Conservation (phyloP, 176 grass and related monocot species). For the Oryza meyeriana region DNA sequence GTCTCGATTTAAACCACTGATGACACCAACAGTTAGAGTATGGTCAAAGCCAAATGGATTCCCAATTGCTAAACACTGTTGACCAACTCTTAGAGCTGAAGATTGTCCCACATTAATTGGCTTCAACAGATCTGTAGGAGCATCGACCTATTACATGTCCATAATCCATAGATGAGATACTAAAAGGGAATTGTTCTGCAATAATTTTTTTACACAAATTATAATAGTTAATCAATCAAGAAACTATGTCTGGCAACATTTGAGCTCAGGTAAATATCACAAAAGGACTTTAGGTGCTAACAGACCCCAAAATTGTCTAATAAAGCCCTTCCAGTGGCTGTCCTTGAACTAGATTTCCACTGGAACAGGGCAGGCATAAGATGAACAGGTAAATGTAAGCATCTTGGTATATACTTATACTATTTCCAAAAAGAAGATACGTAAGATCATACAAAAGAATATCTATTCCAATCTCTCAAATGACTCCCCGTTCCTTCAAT, state of each 20-base stretch:
- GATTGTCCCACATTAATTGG: slow-evolving; percentile 78
- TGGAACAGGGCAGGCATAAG: neutral
- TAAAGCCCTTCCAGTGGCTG: neutral
- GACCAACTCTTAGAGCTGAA: slow-evolving; percentile 84
- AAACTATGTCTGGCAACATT: slow-evolving; percentile 20
- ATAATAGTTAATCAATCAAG: neutral
- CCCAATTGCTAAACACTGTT: slow-evolving; percentile 96
- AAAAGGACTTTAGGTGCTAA: neutral
- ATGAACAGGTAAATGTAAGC: neutral
- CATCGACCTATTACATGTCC: slow-evolving; percentile 65
- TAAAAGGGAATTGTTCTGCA: slow-evolving; percentile 4
- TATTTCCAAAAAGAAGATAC: neutral
- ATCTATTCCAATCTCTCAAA: neutral
- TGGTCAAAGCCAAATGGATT: slow-evolving; percentile 99
- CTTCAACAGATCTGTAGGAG: slow-evolving; percentile 73
- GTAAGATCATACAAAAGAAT: neutral
- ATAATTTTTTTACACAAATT: neutral
- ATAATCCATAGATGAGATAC: slow-evolving; percentile 14
- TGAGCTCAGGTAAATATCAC: neutral
- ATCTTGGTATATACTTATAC: neutral
- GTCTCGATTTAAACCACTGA: slow-evolving; percentile 95
- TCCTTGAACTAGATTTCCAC: neutral
- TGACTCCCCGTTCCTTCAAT: neutral
- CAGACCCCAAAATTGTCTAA: neutral
- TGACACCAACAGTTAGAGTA: slow-evolving; percentile 87